Conservation (phyloP, 306 rosid species). For the cucumber (Cucumis sativus) region DNA sequence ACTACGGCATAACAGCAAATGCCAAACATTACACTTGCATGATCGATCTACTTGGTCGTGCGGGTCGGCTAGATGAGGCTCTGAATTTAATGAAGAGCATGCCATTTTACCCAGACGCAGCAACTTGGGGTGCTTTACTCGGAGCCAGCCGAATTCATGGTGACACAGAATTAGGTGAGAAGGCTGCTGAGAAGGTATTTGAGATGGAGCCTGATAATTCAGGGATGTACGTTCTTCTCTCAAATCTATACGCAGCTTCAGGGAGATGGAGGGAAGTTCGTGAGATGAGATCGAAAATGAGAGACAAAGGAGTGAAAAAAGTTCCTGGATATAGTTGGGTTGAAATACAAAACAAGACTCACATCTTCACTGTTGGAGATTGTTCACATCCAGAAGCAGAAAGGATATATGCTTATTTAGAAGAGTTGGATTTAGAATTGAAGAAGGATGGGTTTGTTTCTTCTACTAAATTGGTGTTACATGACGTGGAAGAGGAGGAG, state of each 20-base stretch:
- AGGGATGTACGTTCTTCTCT: constrained; percentile 83
- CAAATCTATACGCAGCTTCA: constrained; percentile 79
- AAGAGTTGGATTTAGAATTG: constrained; percentile 59
- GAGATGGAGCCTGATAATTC: constrained; percentile 76
- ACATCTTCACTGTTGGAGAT: constrained; percentile 62
- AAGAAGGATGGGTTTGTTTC: constrained; percentile 68
- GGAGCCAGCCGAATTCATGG: constrained; percentile 81
- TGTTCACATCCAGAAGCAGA: constrained; percentile 51
- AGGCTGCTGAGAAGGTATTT: constrained; percentile 68
- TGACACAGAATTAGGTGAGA: constrained; percentile 60
- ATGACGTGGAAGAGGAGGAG: constrained; percentile 92
- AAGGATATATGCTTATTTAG: constrained; percentile 57
- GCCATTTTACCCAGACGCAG: constrained; percentile 71
- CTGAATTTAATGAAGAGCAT: constrained; percentile 49
- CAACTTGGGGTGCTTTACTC: constrained; percentile 80
- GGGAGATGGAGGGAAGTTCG: constrained; percentile 77
- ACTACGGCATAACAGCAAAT: constrained; percentile 42
- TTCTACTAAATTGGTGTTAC: constrained; percentile 69
- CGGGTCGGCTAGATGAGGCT: constrained; percentile 69
- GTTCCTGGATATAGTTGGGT: constrained; percentile 83
- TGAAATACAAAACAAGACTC: constrained; percentile 64
- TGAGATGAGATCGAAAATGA: constrained; percentile 65
- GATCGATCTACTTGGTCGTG: constrained; percentile 84
- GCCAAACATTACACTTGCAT: constrained; percentile 69
- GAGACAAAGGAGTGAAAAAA: constrained; percentile 60